Evolutionary conservation across 139 green algal species (phyloP), one percentile per base, ranked within the genome.

Genomic region (Ostreobium quekettii): DNA sequence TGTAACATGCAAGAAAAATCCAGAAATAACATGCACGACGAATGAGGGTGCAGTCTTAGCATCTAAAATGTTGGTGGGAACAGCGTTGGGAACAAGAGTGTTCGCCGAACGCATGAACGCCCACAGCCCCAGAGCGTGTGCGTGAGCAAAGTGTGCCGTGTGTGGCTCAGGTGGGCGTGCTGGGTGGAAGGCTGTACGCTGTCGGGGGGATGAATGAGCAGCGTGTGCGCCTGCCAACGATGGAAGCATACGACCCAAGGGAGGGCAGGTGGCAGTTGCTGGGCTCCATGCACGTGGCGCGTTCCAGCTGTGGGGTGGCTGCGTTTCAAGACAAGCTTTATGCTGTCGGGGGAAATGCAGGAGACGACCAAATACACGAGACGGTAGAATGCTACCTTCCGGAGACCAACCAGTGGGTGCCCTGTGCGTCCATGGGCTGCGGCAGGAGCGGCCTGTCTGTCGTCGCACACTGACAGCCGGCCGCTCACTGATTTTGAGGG

Each of bases 161-260:
- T n/a, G n/a, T n/a, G 6, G 28, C 39, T 56, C 66, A 73, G 66
- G 76, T 74, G 1, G 62, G 35, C 2, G 62, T 72, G 46, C 48
- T 75, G 58, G 70, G 70, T 61, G 83, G 85, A 0, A 77, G 83
- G 8, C 49, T 92, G 32, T 80, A 81, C 30, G 82, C 80, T 8
- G 68, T 81, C n/a, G 86, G 86, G 24, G 86, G 86, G 8, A 76
- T 90, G 57, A 80, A 74, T 5, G 73, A 65, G 4, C 56, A 39
- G 7, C 71, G 80, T 36, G 66, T 70, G 31, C 71, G 80, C 3
- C 74, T 87, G 32, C 37, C 38, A 24, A 73, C 47, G 0, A 74
- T 86, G 26, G 84, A 88, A 75, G 85, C 82, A 1, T 66, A 80
- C 5, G 85, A 91, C 72, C 84, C 81, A 0, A 60, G 85, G 0